Evolutionary conservation across 1,139 yeast genomes (phyloP).

Genomic region (Magnusiomyces tetraspermus): DNA sequence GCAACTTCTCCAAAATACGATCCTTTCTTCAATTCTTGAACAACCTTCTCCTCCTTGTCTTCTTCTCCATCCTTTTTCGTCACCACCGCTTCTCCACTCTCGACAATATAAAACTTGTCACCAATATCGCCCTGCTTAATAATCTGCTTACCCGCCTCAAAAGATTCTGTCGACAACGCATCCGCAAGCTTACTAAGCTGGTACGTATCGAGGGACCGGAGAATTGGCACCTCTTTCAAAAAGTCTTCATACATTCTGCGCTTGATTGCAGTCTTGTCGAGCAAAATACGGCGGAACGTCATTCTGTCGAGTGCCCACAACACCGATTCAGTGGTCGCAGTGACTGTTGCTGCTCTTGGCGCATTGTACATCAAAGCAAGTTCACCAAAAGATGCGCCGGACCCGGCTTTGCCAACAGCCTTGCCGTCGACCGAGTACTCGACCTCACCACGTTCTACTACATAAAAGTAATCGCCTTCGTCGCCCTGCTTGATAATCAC

Average conservation of each 20-base stretch:
- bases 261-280: constrained; percentile 85
- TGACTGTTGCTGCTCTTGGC: constrained; percentile 94
- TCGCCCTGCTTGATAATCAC: constrained; percentile 88
- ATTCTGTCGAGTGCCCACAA: constrained; percentile 92
- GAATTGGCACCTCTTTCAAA: constrained; percentile 75
- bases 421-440: constrained; percentile 69
- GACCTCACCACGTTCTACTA: constrained; percentile 77
- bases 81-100: constrained; percentile 77
- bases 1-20: constrained; percentile 97
- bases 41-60: too few species aligned
- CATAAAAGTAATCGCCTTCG: constrained; percentile 90
- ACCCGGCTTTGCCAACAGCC: constrained; percentile 63
- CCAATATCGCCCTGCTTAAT: constrained; percentile 87
- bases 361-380: constrained; percentile 95
- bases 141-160: constrained; percentile 62
- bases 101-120: constrained; percentile 83
- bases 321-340: constrained; percentile 59
- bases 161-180: constrained; percentile 74
- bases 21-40: constrained; percentile 61
- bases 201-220: constrained; percentile 59
- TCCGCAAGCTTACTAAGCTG: constrained; percentile 91
- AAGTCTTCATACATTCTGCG: constrained; percentile 86
- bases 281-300: constrained; percentile 82
- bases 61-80: constrained; percentile 50
- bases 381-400: constrained; percentile 93